Base-by-base conservation (phyloP, 208 protist species). In the Naegleria lovaniensis region DNA sequence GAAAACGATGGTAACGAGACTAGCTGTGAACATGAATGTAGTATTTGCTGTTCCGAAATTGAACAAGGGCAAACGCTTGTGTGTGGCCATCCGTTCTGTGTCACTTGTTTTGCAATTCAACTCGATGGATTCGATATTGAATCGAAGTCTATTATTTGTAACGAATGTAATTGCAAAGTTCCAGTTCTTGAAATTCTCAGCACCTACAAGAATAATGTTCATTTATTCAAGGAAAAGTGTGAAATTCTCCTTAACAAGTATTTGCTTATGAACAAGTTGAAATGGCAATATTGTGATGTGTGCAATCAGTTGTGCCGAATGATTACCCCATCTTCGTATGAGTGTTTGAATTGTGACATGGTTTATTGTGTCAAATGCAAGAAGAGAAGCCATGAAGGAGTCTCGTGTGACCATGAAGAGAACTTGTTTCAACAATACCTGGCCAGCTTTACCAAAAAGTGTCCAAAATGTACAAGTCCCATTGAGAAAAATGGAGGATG, bases 401-500 rank as follows among this genome's bases (percentile, higher is more conserved):
- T 67, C 19, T 15, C 11, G 4, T 67, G 55, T 67, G 43, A 48
- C 43, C 7, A 48, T 48, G 43, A 48, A 48, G 55, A 67, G 13
- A 67, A 67, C 4, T 29, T 67, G 11, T 67, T 67, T 19, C 0
- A 67, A 19, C 19, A 67, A 67, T 67, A 67, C 55, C 11, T 29
- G 2, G 22, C 0, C 19, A 67, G 55, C 11, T 29, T 29, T 67
- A 84, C 38, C 33, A 84, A 84, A 36, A 84, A 36, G 2, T 84
- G 76, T 40, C 76, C 76, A 84, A 11, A 40, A 41, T 84, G 76
- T 36, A 2, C 16, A 0, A 40, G 5, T 22, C 76, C 76, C 39
- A 84, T 40, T 39, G 76, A 84, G 29, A 84, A 84, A 36, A 84
- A 84, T 84, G 76, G 29, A 16, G 76, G 76, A 84, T 84, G 76